These are phyloP conservation scores for Curvularia lunata DNA, from an alignment of 2,329 filamentous ascomycete species.

Conservation along the genomic window DNA sequence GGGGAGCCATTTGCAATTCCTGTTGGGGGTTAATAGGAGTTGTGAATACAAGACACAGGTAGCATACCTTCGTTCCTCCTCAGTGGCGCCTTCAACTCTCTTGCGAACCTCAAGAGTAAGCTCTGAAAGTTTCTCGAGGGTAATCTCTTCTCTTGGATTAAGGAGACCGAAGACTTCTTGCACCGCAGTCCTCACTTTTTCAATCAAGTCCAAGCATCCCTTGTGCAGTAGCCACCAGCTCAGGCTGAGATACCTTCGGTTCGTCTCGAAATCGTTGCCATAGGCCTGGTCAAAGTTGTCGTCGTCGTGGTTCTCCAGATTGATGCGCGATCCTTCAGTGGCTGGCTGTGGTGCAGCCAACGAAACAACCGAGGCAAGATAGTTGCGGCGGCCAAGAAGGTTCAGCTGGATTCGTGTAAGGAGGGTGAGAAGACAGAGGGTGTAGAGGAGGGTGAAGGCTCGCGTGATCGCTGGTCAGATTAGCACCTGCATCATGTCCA, in stretches of 20 bases:
- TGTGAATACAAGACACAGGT: background rate
- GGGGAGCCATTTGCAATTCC: constrained; percentile 74
- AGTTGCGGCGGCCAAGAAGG: constrained; percentile 90
- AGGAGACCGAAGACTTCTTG: constrained; percentile 87
- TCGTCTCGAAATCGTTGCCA: constrained; percentile 94
- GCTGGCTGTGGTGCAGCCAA: constrained; percentile 73
- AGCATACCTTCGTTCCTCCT: constrained; percentile 64
- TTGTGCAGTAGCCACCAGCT: constrained; percentile 97
- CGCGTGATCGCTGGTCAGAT: constrained; percentile 76
- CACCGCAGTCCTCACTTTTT: constrained; percentile 83
- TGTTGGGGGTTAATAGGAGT: constrained; percentile 25
- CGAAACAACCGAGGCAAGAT: constrained; percentile 92
- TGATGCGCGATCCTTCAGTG: constrained; percentile 76
- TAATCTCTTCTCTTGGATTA: constrained; percentile 87
- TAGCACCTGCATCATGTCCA: constrained; percentile 26
- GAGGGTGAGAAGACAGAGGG: constrained; percentile 84
- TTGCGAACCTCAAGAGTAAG: constrained; percentile 83
- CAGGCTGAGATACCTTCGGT: constrained; percentile 91
- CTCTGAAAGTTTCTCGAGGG: constrained; percentile 78
- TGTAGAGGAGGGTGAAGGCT: constrained; percentile 91
- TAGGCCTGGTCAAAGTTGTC: constrained; percentile 81
- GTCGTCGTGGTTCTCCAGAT: constrained; percentile 90
- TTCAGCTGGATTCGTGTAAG: constrained; percentile 96
- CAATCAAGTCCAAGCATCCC: constrained; percentile 83
- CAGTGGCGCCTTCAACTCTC: constrained; percentile 78